Evolutionary conservation across 1,139 yeast species (phyloP), one percentile per base, ranked within the genome.

Genomic region (Pichia inconspicua): DNA sequence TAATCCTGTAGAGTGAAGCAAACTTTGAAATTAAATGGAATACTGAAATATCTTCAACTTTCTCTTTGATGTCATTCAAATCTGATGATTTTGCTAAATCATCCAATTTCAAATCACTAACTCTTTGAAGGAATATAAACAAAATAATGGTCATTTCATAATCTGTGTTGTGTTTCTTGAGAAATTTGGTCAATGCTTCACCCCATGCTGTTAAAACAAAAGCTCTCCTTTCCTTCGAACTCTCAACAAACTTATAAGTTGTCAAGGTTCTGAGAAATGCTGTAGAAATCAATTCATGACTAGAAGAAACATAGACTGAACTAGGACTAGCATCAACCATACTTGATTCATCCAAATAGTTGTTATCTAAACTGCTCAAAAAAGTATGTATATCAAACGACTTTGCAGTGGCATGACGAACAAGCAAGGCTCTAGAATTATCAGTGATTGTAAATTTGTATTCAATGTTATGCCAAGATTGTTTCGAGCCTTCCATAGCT

Each of bases 271-370:
- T 74, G 51, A 82, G 68, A 25, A 80, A 61, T 4, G 78, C 70
- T 1, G 90, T 84, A 7, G 84, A 69, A 38, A 86, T 66, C 4
- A 84, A 59, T 57, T 83, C 90, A 48, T 71, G 70, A 36, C 70
- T 65, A 1, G 74, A 63, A 8, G 63, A 65, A 40, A 82, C 58
- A 44, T 60, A 61, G 17, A 63, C 55, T 30, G 61, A 61, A 12
- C 51, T 53, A 22, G 31, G 19, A n/a, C 14, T 42, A 4, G 17
- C 8, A 28, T 34, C 44, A 22, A n/a, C 25, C n/a, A 38, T n/a
- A 11, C 34, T 40, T 2, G 40, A 25, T 32, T 58, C 62, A 1
- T 55, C 58, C 12, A 64, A 40, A 31, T 53, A 60, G 31, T 56
- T 56, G 32, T 58, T 49, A 5, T 55, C 44, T 15, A 59, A 48